Percentiles rank a stretch among this genome's conserved stretches.
These are phyloP conservation scores for Pleurostoma richardsiae DNA, from an alignment of 2,329 filamentous ascomycete species.

Conservation along the genomic window DNA sequence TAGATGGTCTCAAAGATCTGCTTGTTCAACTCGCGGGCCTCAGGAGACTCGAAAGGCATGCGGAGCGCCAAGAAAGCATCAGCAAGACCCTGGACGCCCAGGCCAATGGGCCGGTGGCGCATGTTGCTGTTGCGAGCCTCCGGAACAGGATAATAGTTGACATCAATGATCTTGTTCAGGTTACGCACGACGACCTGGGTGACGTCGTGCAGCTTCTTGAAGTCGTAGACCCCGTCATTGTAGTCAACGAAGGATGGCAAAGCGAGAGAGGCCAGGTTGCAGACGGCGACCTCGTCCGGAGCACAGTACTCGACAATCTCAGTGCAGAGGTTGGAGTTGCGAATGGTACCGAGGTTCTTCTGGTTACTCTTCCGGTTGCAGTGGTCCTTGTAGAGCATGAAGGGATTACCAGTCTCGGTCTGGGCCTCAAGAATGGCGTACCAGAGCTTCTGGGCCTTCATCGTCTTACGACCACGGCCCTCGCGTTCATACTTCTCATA, in stretches of 20 bases:
- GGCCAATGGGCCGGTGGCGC: conserved; percentile 90
- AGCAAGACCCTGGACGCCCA: conserved; percentile 95
- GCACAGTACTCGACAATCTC: conserved; percentile 98
- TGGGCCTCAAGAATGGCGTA: conserved; percentile 97
- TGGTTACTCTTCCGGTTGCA: conserved; percentile 99
- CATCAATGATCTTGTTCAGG: conserved; percentile 96
- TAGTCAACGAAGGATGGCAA: conserved; percentile 90
- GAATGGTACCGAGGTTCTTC: conserved; percentile 98
- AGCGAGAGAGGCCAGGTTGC: conserved; percentile 92
- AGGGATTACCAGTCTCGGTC: conserved; percentile 97
- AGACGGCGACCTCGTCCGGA: conserved; percentile 96
- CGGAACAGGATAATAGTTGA: conserved; percentile 96
- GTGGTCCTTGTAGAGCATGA: conserved; percentile 99
- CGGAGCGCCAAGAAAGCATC: conserved; percentile 97
- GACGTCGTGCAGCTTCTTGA: conserved; percentile 94
- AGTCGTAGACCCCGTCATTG: conserved; percentile 80
- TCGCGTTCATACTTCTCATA: conserved; percentile 91
- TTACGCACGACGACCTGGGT: conserved; percentile 89
- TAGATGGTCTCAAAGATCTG: conserved; percentile 99
- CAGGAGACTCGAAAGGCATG: conserved; percentile 92
- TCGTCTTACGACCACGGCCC: conserved; percentile 80
- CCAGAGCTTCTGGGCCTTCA: conserved; percentile 99
- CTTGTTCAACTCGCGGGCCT: conserved; percentile 90
- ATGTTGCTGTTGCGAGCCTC: conserved; percentile 96
- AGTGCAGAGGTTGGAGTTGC: conserved; percentile 97